Evolutionary conservation across 1,139 yeast genomes (phyloP).

Genomic region (Blastobotrys buckinghamii): DNA sequence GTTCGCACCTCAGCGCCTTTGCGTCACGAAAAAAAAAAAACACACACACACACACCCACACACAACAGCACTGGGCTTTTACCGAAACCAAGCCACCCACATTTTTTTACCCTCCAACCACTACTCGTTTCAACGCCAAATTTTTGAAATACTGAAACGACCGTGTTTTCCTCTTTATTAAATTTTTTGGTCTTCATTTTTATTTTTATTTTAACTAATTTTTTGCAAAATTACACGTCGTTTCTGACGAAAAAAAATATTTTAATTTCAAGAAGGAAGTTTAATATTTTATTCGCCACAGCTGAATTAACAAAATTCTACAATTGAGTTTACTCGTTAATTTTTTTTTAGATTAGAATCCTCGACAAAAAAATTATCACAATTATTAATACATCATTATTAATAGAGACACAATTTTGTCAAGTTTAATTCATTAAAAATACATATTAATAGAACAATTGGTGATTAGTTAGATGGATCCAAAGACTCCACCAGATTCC

Average conservation of each 20-base stretch:
- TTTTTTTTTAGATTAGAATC: too few relatives aligned
- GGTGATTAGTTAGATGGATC: background rate
- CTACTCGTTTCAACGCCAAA: background rate
- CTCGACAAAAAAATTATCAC: background rate
- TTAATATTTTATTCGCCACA: too few relatives aligned
- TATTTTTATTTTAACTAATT: background rate
- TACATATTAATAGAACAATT: too few relatives aligned
- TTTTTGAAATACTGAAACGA: background rate
- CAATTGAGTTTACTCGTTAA: too few relatives aligned
- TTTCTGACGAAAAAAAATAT: too few relatives aligned
- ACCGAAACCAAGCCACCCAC: slow-evolving; percentile 4
- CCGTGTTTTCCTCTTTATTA: background rate
- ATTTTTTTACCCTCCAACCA: background rate
- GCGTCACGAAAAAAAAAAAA: slow-evolving; percentile 6
- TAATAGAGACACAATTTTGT: too few relatives aligned
- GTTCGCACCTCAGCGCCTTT: background rate
- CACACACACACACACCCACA: background rate
- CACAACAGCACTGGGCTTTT: background rate
- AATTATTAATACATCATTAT: too few relatives aligned
- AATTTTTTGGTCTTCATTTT: background rate
- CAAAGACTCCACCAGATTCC: slow-evolving; percentile 6
- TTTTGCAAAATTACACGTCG: too few relatives aligned
- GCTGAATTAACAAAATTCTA: too few relatives aligned
- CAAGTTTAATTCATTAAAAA: too few relatives aligned
- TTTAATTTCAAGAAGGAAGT: too few relatives aligned